Percentiles rank a stretch among this genome's conserved stretches.
Evolutionary conservation across 176 grass and related monocot species (phyloP).

Genomic region (Elymus sibiricus): DNA sequence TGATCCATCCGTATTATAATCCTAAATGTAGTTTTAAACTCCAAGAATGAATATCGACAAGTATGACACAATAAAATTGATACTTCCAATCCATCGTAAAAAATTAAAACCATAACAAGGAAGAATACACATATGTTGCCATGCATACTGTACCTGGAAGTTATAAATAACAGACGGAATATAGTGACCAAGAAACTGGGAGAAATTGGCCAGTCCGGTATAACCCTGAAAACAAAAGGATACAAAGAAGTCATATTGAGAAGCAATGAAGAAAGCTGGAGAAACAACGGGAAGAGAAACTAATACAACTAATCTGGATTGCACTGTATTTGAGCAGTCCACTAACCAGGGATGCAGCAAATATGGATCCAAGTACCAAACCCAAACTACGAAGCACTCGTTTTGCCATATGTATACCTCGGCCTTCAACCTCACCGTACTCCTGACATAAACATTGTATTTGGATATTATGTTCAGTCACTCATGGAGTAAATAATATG

Average conservation of each 20-base stretch:
- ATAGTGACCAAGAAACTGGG: conserved; percentile 30
- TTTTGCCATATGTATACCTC: conserved; percentile 63
- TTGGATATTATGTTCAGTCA: no score
- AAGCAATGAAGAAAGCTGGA: not conserved
- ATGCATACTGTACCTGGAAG: conserved; percentile 41
- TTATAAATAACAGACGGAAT: conserved; percentile 18
- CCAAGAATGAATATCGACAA: not conserved
- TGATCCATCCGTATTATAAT: no score
- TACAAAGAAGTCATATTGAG: not conserved
- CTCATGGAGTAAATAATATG: no score
- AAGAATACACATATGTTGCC: conserved; percentile 3
- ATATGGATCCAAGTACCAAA: conserved; percentile 63
- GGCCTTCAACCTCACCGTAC: conserved; percentile 64
- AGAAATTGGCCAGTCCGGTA: conserved; percentile 7
- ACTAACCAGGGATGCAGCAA: conserved; percentile 49
- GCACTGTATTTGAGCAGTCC: not conserved
- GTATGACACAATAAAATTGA: not conserved
- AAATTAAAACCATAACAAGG: not conserved
- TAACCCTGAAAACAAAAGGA: conserved; percentile 25
- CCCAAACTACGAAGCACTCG: conserved; percentile 47
- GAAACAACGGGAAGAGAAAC: not conserved
- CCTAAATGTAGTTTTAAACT: no score
- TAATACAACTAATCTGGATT: not conserved
- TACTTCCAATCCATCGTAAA: not conserved
- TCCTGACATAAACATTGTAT: conserved; percentile 33